Conservation (phyloP, 2,329 filamentous ascomycete species). For the Cladophialophora bantiana region DNA sequence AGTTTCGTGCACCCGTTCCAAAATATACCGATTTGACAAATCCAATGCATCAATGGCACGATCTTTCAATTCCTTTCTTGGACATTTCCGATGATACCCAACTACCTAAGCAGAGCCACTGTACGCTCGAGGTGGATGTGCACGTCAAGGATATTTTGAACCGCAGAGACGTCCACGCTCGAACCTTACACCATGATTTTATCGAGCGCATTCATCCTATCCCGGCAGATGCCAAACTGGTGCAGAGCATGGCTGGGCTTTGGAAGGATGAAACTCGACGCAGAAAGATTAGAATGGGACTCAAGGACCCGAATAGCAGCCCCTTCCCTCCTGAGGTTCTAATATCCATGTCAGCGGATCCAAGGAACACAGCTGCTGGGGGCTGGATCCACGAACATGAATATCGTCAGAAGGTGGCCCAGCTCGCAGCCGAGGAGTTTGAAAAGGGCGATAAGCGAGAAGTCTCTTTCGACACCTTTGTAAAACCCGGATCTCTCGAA, state of each 20-base stretch:
- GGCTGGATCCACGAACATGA: constrained; percentile 94
- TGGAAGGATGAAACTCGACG: constrained; percentile 90
- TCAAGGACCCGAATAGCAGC: constrained; percentile 69
- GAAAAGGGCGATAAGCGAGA: constrained; percentile 53
- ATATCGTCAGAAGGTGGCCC: constrained; percentile 69
- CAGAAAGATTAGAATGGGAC: constrained; percentile 74
- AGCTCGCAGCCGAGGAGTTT: constrained; percentile 71
- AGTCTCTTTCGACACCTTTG: constrained; percentile 71
- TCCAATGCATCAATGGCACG: constrained; percentile 78
- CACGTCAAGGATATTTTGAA: constrained; percentile 89
- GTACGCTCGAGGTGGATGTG: constrained; percentile 87
- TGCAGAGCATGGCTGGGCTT: constrained; percentile 90
- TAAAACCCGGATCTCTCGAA: constrained; percentile 62
- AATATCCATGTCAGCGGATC: constrained; percentile 86
- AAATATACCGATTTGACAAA: constrained; percentile 68
- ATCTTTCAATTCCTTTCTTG: constrained; percentile 68
- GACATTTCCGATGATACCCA: constrained; percentile 67
- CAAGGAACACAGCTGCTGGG: constrained; percentile 72
- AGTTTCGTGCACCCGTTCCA: constrained; percentile 79
- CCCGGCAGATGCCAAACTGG: constrained; percentile 75
- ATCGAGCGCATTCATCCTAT: constrained; percentile 72
- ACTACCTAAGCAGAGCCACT: constrained; percentile 83
- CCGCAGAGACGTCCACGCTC: constrained; percentile 73
- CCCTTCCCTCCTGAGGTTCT: constrained; percentile 83
- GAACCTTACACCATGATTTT: constrained; percentile 88